Evolutionary conservation across 208 protist genomes (phyloP), one percentile per base, ranked within the genome.

Genomic region (Leishmania turanica): DNA sequence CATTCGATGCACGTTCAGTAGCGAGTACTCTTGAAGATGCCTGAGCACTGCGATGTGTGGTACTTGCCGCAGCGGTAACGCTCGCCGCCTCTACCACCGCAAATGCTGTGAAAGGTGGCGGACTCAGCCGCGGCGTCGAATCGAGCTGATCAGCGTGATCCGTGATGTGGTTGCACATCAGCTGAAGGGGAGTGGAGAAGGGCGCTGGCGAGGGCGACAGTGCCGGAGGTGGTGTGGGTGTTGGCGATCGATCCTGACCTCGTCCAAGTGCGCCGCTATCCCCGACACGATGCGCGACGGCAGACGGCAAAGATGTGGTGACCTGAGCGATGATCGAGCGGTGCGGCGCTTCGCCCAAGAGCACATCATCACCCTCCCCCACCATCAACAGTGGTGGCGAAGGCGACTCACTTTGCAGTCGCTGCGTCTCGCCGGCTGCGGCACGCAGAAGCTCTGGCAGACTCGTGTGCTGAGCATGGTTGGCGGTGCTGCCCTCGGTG

Each of bases 381-480:
- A 19, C 42, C 9, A 31, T 3, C 40, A 37, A 24, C n/a, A n/a
- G 42, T n/a, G 34, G 37, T 15, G 56, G 15, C 21, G 74, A 42
- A 17, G 77, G 65, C 8, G 82, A 79, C 56, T 81, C 75, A n/a
- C 79, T 79, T 6, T 24, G 56, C 47, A 87, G 75, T 9, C 75
- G 83, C 75, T 87, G 83, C 34, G 83, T 87, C 13, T 80, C 83
- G 17, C 51, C 64, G 34, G 45, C 68, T 47, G 37, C 60, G 40
- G 64, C 71, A 45, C n/a, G 42, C 2, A 74, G 56, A 24, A 75
- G 27, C 51, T 69, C 77, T 6, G 77, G 53, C 3, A 34, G 53
- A 75, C 9, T 9, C 60, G 9, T 3, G 1, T 53, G 1, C 54
- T 37, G 5, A 71, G 54, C 47, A 49, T 9, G 9, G 7, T 34